phyloP scores from a whole-genome alignment of 352 stramenopile species.

The Lagenidium sp. region DNA sequence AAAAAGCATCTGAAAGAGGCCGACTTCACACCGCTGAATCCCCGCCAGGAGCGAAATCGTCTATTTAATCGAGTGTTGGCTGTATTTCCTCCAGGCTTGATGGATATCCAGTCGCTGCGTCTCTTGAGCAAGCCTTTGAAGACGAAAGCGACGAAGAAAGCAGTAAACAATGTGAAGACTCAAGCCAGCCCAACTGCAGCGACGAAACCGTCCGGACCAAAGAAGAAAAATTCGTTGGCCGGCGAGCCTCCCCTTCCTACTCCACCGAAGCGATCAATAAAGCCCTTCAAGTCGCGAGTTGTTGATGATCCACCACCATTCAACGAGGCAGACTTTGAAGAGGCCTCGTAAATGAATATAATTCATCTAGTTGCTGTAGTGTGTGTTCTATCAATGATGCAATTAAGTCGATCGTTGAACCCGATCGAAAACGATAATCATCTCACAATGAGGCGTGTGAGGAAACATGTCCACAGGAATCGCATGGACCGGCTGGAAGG shows the following conservation, averaged over 20 bases:
- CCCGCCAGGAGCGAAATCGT: slow-evolving; percentile 78
- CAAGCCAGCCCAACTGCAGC: too few relatives aligned
- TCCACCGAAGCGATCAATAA: slow-evolving; percentile 45
- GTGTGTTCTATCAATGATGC: not conserved
- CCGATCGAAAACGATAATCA: slow-evolving; percentile 97
- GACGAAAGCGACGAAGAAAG: too few relatives aligned
- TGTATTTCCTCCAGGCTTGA: slow-evolving; percentile 49
- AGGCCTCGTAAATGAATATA: slow-evolving; percentile 34
- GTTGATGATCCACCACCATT: slow-evolving; percentile 61
- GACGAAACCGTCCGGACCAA: slow-evolving; percentile 8
- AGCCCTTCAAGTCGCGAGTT: slow-evolving; percentile 72
- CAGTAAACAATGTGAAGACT: too few relatives aligned
- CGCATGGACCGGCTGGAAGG: slow-evolving; percentile 89
- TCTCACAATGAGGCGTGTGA: slow-evolving; percentile 96
- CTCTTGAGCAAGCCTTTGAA: slow-evolving; percentile 67
- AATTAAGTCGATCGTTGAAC: slow-evolving; percentile 11
- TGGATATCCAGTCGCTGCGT: slow-evolving; percentile 58
- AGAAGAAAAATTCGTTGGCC: too few relatives aligned
- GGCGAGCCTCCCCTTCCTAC: too few relatives aligned
- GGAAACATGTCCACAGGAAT: slow-evolving; percentile 99
- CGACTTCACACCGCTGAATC: slow-evolving; percentile 63
- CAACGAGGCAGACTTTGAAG: slow-evolving; percentile 54
- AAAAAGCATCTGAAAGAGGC: slow-evolving; percentile 78
- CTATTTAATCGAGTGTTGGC: slow-evolving; percentile 67
- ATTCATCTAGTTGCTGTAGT: not conserved